Evolutionary conservation across 164 flowering plant species (phyloP).

Genomic region (Sedum album): DNA sequence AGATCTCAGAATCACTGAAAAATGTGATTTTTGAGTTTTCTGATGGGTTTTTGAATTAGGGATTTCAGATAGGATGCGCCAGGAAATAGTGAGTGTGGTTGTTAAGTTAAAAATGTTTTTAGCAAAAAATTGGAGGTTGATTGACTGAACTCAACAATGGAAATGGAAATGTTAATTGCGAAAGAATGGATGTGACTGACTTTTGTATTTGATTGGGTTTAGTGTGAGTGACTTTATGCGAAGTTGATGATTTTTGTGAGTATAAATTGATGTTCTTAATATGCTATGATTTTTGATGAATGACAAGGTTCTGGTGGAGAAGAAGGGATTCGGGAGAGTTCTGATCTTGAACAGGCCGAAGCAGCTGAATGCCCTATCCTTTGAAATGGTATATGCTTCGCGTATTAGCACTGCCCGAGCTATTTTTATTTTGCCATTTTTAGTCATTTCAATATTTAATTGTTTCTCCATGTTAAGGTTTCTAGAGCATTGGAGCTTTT

Average conservation of each 20-base stretch:
- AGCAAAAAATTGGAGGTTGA: no score
- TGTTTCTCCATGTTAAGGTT: slow-evolving; percentile 26
- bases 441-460: no score
- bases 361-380: slow-evolving; percentile 70
- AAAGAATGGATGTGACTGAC: neutral
- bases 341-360: slow-evolving; percentile 61
- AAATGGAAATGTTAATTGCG: no score
- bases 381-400: slow-evolving; percentile 76
- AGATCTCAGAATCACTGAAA: neutral
- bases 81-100: no score
- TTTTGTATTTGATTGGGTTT: neutral
- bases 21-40: no score
- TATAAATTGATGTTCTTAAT: neutral
- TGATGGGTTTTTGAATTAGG: no score
- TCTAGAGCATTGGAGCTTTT: slow-evolving; percentile 57
- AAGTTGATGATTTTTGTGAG: neutral
- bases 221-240: neutral
- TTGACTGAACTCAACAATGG: no score
- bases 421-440: no score
- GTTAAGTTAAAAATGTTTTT: no score
- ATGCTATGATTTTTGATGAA: slow-evolving; percentile 3
- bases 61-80: no score
- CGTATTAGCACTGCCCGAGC: no score
- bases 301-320: slow-evolving; percentile 60
- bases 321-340: slow-evolving; percentile 27